A percentile compares a stretch with the other conserved stretches of the same genome.
phyloP scores from a whole-genome alignment of 768 basidiomycete species.

The Phylloporus sp. region DNA sequence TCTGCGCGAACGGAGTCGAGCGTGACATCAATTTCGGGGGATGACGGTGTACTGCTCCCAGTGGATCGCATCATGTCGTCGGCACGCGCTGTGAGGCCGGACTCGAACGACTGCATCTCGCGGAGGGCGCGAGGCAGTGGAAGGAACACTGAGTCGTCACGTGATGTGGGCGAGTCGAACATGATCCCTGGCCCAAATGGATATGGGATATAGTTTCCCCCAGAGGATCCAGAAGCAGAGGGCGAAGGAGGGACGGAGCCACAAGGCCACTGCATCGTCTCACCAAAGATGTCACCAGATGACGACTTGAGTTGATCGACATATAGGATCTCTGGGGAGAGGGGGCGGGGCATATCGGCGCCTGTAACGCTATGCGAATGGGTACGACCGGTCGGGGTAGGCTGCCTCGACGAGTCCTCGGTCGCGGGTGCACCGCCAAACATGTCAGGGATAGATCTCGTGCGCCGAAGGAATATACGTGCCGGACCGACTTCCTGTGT shows the following conservation, averaged over 20 bases:
- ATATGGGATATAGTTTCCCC: constrained; percentile 33
- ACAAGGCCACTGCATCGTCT: constrained; percentile 57
- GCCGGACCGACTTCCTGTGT: constrained; percentile 31
- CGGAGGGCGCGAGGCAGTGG: constrained; percentile 56
- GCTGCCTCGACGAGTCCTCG: constrained; percentile 29
- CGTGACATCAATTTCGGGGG: background rate
- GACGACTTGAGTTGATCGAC: constrained; percentile 25
- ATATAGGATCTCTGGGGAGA: constrained; percentile 21
- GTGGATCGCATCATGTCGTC: constrained; percentile 27
- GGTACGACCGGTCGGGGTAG: constrained; percentile 44
- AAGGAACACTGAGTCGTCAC: constrained; percentile 38
- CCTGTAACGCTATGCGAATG: constrained; percentile 80
- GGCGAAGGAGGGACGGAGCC: constrained; percentile 36
- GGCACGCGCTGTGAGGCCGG: constrained; percentile 70
- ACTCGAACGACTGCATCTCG: constrained; percentile 86
- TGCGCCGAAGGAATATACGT: constrained; percentile 60
- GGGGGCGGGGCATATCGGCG: constrained; percentile 51
- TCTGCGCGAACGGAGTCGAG: background rate
- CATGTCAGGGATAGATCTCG: constrained; percentile 68
- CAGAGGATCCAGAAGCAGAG: constrained; percentile 17
- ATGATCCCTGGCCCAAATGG: constrained; percentile 63
- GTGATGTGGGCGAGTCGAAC: constrained; percentile 56
- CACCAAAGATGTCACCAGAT: constrained; percentile 54
- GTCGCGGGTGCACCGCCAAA: constrained; percentile 29
- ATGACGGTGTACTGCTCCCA: constrained; percentile 11